These are phyloP conservation scores for Yarrowia phangngaensis DNA, from an alignment of 805 yeast genomes.

Conservation along the genomic window DNA sequence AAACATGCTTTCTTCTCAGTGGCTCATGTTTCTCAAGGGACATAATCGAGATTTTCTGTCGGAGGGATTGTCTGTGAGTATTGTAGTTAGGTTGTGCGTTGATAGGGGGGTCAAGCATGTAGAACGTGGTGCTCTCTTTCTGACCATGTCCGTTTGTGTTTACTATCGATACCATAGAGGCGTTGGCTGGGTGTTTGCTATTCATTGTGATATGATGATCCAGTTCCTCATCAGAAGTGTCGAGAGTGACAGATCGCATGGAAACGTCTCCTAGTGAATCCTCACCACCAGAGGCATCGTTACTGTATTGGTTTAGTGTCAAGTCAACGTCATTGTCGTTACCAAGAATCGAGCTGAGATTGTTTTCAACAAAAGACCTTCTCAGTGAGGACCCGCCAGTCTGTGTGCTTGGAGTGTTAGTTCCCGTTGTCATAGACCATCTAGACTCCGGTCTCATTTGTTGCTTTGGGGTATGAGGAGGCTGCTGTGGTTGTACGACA, in stretches of 20 bases:
- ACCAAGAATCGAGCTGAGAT: conserved; percentile 21
- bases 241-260: neutral
- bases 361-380: conserved; percentile 14
- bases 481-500: conserved; percentile 29
- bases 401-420: conserved; percentile 16
- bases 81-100: neutral
- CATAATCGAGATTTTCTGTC: conserved; percentile 20
- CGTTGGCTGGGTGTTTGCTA: neutral
- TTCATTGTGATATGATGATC: conserved; percentile 6
- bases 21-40: conserved; percentile 24
- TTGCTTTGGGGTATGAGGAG: conserved; percentile 27
- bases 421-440: conserved; percentile 21
- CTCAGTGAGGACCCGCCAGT: conserved; percentile 1
- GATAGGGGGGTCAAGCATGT: conserved; percentile 19
- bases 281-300: neutral
- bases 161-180: conserved; percentile 10
- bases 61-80: conserved; percentile 3
- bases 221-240: neutral
- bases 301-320: neutral
- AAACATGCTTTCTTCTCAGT: conserved; percentile 10
- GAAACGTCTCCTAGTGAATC: conserved; percentile 1
- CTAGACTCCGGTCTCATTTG: conserved; percentile 8
- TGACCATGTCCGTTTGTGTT: conserved; percentile 5
- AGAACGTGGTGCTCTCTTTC: conserved; percentile 19
- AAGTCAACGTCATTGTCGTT: conserved; percentile 12